Evolutionary conservation across 2,329 filamentous ascomycete genomes (phyloP), one percentile per base, ranked within the genome.

Genomic region (Sordariomycetes sp.): DNA sequence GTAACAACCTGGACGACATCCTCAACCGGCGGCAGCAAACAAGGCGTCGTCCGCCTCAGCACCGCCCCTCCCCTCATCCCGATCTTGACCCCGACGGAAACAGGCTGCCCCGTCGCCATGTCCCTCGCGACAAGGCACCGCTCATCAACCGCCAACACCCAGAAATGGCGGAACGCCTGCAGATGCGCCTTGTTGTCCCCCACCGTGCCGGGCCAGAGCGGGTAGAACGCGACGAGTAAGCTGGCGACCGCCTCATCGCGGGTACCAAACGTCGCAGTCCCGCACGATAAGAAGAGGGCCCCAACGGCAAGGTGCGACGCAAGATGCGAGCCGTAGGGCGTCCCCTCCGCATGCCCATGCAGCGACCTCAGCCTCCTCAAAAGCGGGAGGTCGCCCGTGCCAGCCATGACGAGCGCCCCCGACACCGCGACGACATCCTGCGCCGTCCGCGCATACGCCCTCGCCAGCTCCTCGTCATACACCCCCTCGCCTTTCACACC

Each of bases 131-230:
- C 82, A 0, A 99, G 79, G 66, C 92, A 97, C 55, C 95, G 82
- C 10, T 90, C 83, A 65, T 99, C 94, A 0, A 89, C 86, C 1
- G 94, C 94, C 3, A 99, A 78, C 12, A 96, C 92, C 94, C 94
- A 99, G 66, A 99, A 88, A 70, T 99, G 92, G 5, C 95, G 84
- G 73, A 99, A 94, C 3, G 95, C 94, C 73, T 99, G 94, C 6
- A 99, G 78, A 65, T 99, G 94, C 12, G 90, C 90, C 62, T 89
- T 87, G 66, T 97, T 97, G 72, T 99, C 94, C 65, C 95, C 87
- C 1, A 97, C 89, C 34, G 83, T 86, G 10, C 82, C 86, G 0
- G 94, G 94, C 67, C 95, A 96, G 22, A 96, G 79, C 0, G 94
- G 94, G 66, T 99, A 99, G 69, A 99, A 95, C 1, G 94, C 87